Percentiles rank a stretch among this genome's conserved stretches.
These are phyloP conservation scores for Cucumis melo DNA, from an alignment of 306 rosid genomes.

Conservation along the genomic window DNA sequence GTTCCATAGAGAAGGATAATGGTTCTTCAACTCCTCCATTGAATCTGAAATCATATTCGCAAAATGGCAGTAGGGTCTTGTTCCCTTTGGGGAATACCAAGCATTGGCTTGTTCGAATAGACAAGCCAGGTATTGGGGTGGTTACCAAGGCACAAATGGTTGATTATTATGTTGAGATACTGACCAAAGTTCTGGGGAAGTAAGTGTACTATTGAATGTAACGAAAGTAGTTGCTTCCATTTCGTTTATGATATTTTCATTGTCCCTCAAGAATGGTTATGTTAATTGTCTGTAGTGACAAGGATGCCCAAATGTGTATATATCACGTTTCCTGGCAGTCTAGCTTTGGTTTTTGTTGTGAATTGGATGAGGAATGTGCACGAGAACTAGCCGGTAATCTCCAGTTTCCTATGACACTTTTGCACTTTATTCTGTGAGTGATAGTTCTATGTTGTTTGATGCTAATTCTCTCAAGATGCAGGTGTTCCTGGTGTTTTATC, in stretches of 20 bases:
- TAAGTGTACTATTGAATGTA: constrained; percentile 17
- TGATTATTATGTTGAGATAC: constrained; percentile 61
- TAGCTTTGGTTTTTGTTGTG: constrained; percentile 81
- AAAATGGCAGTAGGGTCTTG: constrained; percentile 22
- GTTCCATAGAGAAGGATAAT: constrained; percentile 36
- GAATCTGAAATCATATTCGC: constrained; percentile 6
- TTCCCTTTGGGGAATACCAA: constrained; percentile 57
- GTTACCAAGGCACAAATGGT: constrained; percentile 91
- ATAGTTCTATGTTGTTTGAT: not conserved
- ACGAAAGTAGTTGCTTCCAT: not conserved
- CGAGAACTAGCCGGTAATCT: constrained; percentile 43
- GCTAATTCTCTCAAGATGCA: constrained; percentile 20
- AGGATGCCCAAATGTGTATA: constrained; percentile 84
- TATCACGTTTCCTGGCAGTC: constrained; percentile 80
- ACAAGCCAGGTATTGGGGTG: constrained; percentile 59
- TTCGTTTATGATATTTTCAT: not conserved
- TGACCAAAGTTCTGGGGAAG: constrained; percentile 73
- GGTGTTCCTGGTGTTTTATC: constrained; percentile 73
- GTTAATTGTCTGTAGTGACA: constrained; percentile 40
- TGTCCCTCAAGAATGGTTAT: constrained; percentile 9
- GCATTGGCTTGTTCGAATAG: constrained; percentile 76
- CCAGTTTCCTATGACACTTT: not conserved
- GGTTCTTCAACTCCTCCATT: constrained; percentile 21
- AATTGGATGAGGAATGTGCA: constrained; percentile 70
- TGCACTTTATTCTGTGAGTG: not conserved